Evolutionary conservation across 2,329 filamentous ascomycete species (phyloP), one percentile per base, ranked within the genome.

Genomic region (Fusarium oligoseptatum): DNA sequence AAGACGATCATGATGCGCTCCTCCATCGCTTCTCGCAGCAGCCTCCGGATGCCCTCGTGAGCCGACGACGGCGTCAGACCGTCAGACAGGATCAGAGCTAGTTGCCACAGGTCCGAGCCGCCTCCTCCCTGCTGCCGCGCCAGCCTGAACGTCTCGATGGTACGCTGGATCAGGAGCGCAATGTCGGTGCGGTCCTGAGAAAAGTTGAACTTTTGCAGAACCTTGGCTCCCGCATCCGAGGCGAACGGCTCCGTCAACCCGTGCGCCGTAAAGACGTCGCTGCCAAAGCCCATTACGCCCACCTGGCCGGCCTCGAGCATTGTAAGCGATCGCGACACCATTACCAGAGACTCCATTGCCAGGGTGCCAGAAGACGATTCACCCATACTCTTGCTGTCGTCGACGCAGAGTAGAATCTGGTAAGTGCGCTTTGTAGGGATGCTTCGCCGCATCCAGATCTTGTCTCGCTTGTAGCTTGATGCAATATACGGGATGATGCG

Each of bases 401-500:
- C 97, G 41, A 99, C 95, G 43, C 97, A 97, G 60, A 99, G 92
- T 86, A 99, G 92, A 83, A 99, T 97, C 84, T 99, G 97, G 84
- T 99, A 99, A 67, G 92, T 93, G 45, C 97, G 93, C 85, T 98
- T 98, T 41, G 93, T 96, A 1, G 97, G 97, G 60, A 98, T 92
- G 37, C 91, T 93, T 66, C 97, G 92, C 15, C 97, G 93, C 93
- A 99, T 97, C 97, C 97, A 99, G 84, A 99, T 99, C 88, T 99
- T 99, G 89, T 99, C 97, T 70, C 97, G 94, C 88, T 98, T 98
- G 89, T 98, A 99, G 81, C 94, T 93, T 0, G 95, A 98, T 1
- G 97, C 97, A 77, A 99, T 98, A 85, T 99, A 99, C 0, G 97
- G 97, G 79, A 99, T 99, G 84, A 99, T 99, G 77, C 96, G 95